phyloP scores from a whole-genome alignment of 768 basidiomycete genomes.

The Lentinula edodes region DNA sequence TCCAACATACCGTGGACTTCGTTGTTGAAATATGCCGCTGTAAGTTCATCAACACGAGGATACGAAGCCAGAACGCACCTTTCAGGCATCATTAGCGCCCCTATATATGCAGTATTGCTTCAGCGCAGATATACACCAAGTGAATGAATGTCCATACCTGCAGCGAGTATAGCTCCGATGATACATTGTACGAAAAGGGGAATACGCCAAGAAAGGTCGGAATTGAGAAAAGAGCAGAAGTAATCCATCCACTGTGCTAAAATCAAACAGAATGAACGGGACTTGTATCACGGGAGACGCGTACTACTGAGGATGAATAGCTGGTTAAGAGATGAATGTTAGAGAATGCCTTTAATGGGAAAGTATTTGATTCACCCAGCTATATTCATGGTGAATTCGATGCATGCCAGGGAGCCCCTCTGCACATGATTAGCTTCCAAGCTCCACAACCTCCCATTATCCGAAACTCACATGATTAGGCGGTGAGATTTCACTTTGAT shows the following conservation, averaged over 20 bases:
- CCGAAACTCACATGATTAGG: conserved; percentile 66
- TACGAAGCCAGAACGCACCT: conserved; percentile 14
- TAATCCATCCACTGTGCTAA: conserved; percentile 80
- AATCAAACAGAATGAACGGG: background rate
- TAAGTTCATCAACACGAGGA: background rate
- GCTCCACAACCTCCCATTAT: background rate
- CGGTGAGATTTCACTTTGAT: conserved; percentile 94
- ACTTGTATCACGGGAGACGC: conserved; percentile 77
- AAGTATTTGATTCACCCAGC: conserved; percentile 38
- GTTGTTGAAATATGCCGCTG: background rate
- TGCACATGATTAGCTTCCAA: conserved; percentile 23
- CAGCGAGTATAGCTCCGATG: conserved; percentile 56
- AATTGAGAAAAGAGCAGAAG: conserved; percentile 62
- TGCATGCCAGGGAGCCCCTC: conserved; percentile 88
- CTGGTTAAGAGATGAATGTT: background rate
- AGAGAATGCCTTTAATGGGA: background rate
- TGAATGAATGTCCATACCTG: conserved; percentile 26
- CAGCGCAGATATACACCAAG: background rate
- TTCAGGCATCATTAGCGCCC: conserved; percentile 59
- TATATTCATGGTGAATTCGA: conserved; percentile 94
- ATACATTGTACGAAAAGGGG: conserved; percentile 63
- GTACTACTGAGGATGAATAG: conserved; percentile 32
- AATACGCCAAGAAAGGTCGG: conserved; percentile 63
- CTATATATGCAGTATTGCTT: background rate
- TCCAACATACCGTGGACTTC: conserved; percentile 39